Base-by-base conservation (phyloP, 768 basidiomycete species). In the Hygrophorus russula region DNA sequence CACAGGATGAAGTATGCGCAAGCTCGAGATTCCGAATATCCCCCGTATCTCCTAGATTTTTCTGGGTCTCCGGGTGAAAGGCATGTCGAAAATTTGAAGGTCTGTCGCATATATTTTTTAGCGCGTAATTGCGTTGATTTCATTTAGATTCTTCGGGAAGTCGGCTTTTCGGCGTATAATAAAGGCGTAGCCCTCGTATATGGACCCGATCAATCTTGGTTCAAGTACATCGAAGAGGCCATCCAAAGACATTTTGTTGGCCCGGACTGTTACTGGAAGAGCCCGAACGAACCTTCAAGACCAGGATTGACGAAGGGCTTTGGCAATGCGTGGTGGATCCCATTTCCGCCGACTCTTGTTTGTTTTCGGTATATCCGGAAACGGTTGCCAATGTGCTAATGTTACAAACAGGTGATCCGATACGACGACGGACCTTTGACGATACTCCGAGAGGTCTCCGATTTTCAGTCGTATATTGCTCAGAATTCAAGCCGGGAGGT, bases 61-160 rank as follows among this genome's bases (percentile, higher is more conserved):
- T 44, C 55, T 11, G 81, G 80, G 3, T 69, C 71, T 1, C 78
- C 78, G 0, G 80, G 68, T 9, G 86, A 87, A 56, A 61, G 86
- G 47, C 80, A 84, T 46, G 76, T 78, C 0, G 86, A 88, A 57
- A 85, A 86, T 52, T 60, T 89, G 41, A 87, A 86, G 73, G 85
- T 80, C 33, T 47, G 39, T 15, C 11, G 6, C 3, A 46, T 13
- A 5, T 36, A n/a, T 24, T 14, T 3, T 44, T 4, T 40, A n/a
- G 19, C 35, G 14, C n/a, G 27, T 34, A 29, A 13, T 37, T n/a
- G 20, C 32, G 7, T 18, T 37, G 5, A 11, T 15, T 45, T 12
- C 45, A 18, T 51, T 24, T 24, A 88, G 84, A 86, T 88, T 41
- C 61, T 86, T 8, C 74, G 81, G 9, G 83, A 86, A 55, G 65